Percentiles rank a stretch among this genome's conserved stretches.
These are phyloP conservation scores for Populus tomentosa DNA, from an alignment of 441 rosid genomes.

Conservation along the genomic window DNA sequence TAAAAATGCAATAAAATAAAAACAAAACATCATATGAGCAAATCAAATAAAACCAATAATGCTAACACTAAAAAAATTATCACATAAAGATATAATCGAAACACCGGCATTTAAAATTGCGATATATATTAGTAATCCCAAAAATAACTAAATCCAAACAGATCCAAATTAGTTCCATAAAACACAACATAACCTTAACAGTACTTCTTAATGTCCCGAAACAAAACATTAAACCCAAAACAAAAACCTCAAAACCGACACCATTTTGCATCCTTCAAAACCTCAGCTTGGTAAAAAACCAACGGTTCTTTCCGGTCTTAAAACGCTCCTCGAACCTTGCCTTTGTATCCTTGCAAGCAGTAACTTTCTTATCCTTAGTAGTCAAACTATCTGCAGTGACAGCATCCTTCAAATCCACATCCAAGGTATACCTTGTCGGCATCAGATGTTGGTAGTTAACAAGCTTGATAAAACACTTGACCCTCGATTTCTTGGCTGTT, in stretches of 20 bases:
- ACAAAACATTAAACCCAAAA: background rate
- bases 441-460: conserved; percentile 57
- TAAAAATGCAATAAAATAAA: no score
- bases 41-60: background rate
- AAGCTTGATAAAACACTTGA: conserved; percentile 52
- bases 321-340: conserved; percentile 55
- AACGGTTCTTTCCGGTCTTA: conserved; percentile 60
- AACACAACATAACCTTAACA: background rate
- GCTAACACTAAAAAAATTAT: no score
- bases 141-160: background rate
- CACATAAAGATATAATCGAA: no score
- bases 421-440: conserved; percentile 65
- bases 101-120: background rate
- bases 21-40: background rate
- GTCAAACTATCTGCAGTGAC: conserved; percentile 37
- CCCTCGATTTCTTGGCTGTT: conserved; percentile 60
- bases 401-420: conserved; percentile 55
- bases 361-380: conserved; percentile 50
- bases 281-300: conserved; percentile 67
- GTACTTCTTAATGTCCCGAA: background rate
- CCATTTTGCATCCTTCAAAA: conserved; percentile 19
- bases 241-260: background rate
- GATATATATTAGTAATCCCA: background rate
- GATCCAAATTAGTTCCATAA: background rate
- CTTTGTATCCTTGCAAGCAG: conserved; percentile 50